Evolutionary conservation across 139 green algal species (phyloP), one percentile per base, ranked within the genome.

Genomic region (Chlorella sorokiniana): DNA sequence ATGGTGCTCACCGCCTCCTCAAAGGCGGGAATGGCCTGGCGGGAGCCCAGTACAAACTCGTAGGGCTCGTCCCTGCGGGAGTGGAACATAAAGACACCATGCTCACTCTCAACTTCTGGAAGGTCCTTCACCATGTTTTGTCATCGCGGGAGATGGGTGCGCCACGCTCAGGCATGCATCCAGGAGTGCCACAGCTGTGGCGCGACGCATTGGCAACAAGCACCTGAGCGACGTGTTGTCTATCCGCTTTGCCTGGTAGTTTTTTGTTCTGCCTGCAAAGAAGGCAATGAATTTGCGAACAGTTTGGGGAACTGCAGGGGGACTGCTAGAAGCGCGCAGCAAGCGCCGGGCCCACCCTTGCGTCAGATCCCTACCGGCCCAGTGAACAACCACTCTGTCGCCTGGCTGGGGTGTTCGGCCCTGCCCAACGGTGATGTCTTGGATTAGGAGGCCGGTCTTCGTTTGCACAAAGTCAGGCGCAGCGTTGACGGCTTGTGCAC

Each of bases 1-100:
- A 98, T 98, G 31, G 82, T 87, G 2, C 72, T 69, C 38, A 98
- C 91, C 10, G 93, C 94, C 86, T 96, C 90, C 41, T 95, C 89
- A 68, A 97, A 95, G 0, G 91, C 93, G 45, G 88, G 77, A 40
- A 97, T 97, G 35, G 87, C 88, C 76, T 88, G 86, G 1, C 82
- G 74, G 1, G 38, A 31, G 4, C 91, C 92, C 35, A 96, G 80
- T 23, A 84, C 35, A 71, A 95, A 96, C 69, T 91, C 83, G 79
- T 91, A 95, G 1, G 92, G 92, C 79, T 95, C 92, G 78, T 96
- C 92, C 16, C 87, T 72, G n/a, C n/a, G n/a, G n/a, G n/a, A n/a
- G n/a, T n/a, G n/a, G n/a, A n/a, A n/a, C n/a, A n/a, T n/a, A n/a
- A n/a, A n/a, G n/a, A n/a, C n/a, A n/a, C n/a, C n/a, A n/a, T n/a